These are phyloP conservation scores for Pelagophyceae sp. DNA, from an alignment of 352 stramenopile species.

Conservation along the genomic window DNA sequence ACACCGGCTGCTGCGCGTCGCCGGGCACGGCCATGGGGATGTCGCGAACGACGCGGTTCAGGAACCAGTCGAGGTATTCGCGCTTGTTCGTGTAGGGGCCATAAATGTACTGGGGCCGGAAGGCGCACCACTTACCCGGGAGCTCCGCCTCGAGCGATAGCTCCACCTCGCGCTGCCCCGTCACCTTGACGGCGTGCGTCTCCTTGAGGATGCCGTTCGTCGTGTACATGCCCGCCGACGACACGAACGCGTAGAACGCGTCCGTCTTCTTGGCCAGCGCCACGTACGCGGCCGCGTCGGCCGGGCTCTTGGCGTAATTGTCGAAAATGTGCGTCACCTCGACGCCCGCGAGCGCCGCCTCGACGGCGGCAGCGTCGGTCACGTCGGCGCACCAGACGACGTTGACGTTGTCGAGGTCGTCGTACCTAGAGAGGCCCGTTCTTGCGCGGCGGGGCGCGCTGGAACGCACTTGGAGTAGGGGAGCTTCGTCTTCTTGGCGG, in stretches of 20 bases:
- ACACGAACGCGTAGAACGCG: slow-evolving; percentile 32
- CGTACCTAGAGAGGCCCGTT: background rate
- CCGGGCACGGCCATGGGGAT: slow-evolving; percentile 52
- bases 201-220: slow-evolving; percentile 24
- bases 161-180: slow-evolving; percentile 36
- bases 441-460: background rate
- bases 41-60: slow-evolving; percentile 52
- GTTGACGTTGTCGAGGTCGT: background rate
- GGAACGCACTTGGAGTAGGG: slow-evolving; percentile 27
- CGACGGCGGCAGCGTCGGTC: background rate
- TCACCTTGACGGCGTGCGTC: slow-evolving; percentile 32
- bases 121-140: slow-evolving; percentile 36
- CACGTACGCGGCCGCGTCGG: slow-evolving; percentile 17
- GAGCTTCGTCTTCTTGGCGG: slow-evolving; percentile 30
- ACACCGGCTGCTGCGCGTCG: slow-evolving; percentile 59
- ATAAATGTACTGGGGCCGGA: slow-evolving; percentile 70
- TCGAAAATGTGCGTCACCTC: slow-evolving; percentile 35
- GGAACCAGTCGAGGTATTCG: slow-evolving; percentile 69
- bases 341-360: slow-evolving; percentile 17
- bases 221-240: slow-evolving; percentile 37
- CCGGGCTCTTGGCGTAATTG: slow-evolving; percentile 36
- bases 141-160: slow-evolving; percentile 26
- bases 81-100: slow-evolving; percentile 62
- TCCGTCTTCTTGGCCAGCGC: background rate
- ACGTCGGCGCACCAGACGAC: slow-evolving; percentile 4